phyloP scores from a whole-genome alignment of 352 stramenopile species.

The Globisporangium nodosum region DNA sequence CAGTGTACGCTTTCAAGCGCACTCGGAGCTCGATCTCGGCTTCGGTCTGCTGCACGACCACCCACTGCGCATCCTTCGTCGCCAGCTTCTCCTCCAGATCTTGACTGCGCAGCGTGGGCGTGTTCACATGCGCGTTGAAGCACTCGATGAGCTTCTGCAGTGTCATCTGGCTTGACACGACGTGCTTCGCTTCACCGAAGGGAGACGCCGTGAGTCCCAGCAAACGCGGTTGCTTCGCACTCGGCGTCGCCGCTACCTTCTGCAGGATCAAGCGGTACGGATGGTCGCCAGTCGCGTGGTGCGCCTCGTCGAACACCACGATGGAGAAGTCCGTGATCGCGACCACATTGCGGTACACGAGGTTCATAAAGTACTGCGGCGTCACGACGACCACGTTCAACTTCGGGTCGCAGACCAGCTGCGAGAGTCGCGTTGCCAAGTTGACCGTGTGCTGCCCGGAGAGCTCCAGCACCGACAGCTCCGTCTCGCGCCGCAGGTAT shows the following conservation, averaged over 20 bases:
- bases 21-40: conserved; percentile 30
- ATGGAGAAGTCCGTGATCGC: conserved; percentile 52
- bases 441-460: conserved; percentile 42
- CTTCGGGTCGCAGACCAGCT: conserved; percentile 18
- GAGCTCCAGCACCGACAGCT: conserved; percentile 44
- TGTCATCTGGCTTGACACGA: conserved; percentile 24
- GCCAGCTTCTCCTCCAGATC: conserved; percentile 42
- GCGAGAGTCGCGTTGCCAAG: conserved; percentile 5
- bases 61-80: conserved; percentile 57
- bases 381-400: conserved; percentile 54
- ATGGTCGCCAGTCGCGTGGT: conserved; percentile 60
- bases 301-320: conserved; percentile 80
- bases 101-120: conserved; percentile 46
- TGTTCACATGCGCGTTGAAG: conserved; percentile 54
- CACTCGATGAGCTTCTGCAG: conserved; percentile 33
- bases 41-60: conserved; percentile 32
- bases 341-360: conserved; percentile 29
- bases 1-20: conserved; percentile 39
- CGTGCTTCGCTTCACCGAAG: conserved; percentile 50
- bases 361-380: conserved; percentile 66
- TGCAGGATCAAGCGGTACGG: conserved; percentile 58
- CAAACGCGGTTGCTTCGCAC: conserved; percentile 33
- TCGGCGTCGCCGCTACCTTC: conserved; percentile 23
- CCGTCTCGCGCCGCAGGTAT: conserved; percentile 64
- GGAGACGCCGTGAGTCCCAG: conserved; percentile 67